Percentiles rank a stretch among this genome's conserved stretches.
phyloP scores from a whole-genome alignment of 1,284 basidiomycete species.

The Pseudozyma flocculosa region DNA sequence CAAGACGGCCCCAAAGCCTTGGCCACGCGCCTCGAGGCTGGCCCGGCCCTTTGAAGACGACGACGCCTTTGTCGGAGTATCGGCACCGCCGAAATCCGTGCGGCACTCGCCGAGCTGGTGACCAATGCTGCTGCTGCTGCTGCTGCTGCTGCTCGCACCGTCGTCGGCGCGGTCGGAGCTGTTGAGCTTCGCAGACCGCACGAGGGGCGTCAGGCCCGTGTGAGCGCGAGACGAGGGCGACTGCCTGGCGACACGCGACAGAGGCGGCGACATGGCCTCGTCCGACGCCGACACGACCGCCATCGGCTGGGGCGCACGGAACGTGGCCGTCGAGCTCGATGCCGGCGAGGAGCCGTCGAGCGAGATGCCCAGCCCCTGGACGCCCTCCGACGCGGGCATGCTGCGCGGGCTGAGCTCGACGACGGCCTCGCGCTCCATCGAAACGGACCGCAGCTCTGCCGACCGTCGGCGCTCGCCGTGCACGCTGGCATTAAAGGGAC shows the following conservation, averaged over 20 bases:
- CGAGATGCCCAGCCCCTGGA: slow-evolving; percentile 24
- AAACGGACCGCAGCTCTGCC: background rate
- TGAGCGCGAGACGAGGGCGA: background rate
- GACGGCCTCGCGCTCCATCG: slow-evolving; percentile 11
- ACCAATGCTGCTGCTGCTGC: too few species aligned
- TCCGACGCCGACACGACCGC: background rate
- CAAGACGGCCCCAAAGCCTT: too few species aligned
- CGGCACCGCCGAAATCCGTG: too few species aligned
- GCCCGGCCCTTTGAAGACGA: too few species aligned
- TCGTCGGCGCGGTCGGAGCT: too few species aligned
- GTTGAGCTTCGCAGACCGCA: background rate
- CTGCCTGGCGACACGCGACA: background rate
- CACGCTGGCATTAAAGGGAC: background rate
- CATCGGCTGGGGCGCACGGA: too few species aligned
- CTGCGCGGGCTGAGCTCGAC: slow-evolving; percentile 4
- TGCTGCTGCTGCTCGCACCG: too few species aligned
- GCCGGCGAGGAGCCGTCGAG: slow-evolving; percentile 3
- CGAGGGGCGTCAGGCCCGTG: slow-evolving; percentile 30
- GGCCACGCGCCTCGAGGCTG: too few species aligned
- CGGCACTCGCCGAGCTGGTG: too few species aligned
- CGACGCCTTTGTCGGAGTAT: background rate
- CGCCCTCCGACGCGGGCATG: slow-evolving; percentile 11
- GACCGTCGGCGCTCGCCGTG: too few species aligned
- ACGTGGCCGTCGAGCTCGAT: background rate
- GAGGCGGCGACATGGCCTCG: slow-evolving; percentile 3